A percentile compares a stretch with the other conserved stretches of the same genome.
Evolutionary conservation across 192 early-diverging fungal species (phyloP).

Genomic region (Lobulomyces angularis): DNA sequence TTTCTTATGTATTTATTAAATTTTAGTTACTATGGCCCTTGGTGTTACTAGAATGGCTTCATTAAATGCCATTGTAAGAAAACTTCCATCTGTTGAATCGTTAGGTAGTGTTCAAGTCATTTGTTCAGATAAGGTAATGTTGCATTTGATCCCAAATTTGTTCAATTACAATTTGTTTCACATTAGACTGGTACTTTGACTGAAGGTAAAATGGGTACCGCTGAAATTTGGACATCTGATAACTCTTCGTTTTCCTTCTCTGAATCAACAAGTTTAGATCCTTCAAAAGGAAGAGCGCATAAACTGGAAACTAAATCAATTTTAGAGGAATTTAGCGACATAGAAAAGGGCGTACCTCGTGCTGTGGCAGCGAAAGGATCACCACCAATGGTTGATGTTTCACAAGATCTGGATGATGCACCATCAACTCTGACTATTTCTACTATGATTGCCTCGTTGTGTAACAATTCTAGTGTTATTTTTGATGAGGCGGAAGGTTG

Average conservation of each 20-base stretch:
- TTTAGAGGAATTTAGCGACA: too few relatives aligned
- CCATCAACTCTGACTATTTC: slow-evolving; percentile 43
- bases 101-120: slow-evolving; percentile 90
- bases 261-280: slow-evolving; percentile 40
- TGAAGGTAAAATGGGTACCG: slow-evolving; percentile 91
- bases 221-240: slow-evolving; percentile 68
- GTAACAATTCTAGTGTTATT: slow-evolving; percentile 73
- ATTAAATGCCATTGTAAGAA: slow-evolving; percentile 79
- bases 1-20: background rate
- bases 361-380: slow-evolving; percentile 3
- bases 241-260: slow-evolving; percentile 59
- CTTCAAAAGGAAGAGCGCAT: slow-evolving; percentile 19
- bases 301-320: too few relatives aligned
- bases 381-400: slow-evolving; percentile 21
- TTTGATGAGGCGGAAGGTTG: slow-evolving; percentile 40
- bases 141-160: background rate
- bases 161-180: background rate
- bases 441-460: slow-evolving; percentile 65
- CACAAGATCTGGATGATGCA: slow-evolving; percentile 23
- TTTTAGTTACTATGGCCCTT: slow-evolving; percentile 82
- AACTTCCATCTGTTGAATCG: slow-evolving; percentile 86
- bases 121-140: slow-evolving; percentile 80
- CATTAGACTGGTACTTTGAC: slow-evolving; percentile 75
- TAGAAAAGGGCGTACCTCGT: too few relatives aligned
- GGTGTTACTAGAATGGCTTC: slow-evolving; percentile 90